phyloP scores from a whole-genome alignment of 2,329 filamentous ascomycete species.

The Diplocarpon mali region DNA sequence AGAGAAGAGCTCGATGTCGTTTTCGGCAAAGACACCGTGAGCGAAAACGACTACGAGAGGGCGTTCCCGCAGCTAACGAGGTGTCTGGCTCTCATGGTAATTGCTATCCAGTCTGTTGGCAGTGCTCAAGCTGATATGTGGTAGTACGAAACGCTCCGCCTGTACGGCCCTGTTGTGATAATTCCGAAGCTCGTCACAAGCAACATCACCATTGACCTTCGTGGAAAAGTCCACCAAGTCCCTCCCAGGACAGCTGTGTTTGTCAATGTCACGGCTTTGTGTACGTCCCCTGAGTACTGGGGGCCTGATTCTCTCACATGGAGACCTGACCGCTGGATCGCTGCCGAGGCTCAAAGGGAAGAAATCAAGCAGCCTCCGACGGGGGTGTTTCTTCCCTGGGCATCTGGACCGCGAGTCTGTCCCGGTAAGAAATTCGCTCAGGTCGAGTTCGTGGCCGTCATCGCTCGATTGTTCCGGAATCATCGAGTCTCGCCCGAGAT shows the following conservation, averaged over 20 bases:
- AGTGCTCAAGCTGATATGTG: not conserved
- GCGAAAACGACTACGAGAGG: slow-evolving; percentile 26
- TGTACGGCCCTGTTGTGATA: slow-evolving; percentile 41
- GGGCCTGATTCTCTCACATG: slow-evolving; percentile 1
- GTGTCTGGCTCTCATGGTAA: slow-evolving; percentile 29
- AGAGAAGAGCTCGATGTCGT: slow-evolving; percentile 52
- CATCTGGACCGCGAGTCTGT: slow-evolving; percentile 12
- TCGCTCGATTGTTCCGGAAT: not conserved
- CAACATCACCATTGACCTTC: slow-evolving; percentile 14
- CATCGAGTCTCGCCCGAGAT: slow-evolving; percentile 4
- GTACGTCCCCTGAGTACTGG: slow-evolving; percentile 13
- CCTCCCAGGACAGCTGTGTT: slow-evolving; percentile 9
- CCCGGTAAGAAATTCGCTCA: slow-evolving; percentile 17
- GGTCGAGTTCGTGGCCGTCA: slow-evolving; percentile 19
- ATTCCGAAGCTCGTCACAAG: slow-evolving; percentile 37
- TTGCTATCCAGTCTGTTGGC: not conserved
- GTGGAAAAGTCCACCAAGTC: slow-evolving; percentile 4
- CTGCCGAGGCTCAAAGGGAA: not conserved
- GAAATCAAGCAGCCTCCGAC: not conserved
- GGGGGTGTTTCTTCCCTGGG: slow-evolving; percentile 12
- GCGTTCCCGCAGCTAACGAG: slow-evolving; percentile 31
- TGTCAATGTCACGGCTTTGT: slow-evolving; percentile 9
- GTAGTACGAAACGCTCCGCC: slow-evolving; percentile 36
- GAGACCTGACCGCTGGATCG: slow-evolving; percentile 1
- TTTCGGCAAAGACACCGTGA: slow-evolving; percentile 18